These are phyloP conservation scores for Knoxdaviesia capensis DNA, from an alignment of 2,329 filamentous ascomycete species.

Conservation along the genomic window DNA sequence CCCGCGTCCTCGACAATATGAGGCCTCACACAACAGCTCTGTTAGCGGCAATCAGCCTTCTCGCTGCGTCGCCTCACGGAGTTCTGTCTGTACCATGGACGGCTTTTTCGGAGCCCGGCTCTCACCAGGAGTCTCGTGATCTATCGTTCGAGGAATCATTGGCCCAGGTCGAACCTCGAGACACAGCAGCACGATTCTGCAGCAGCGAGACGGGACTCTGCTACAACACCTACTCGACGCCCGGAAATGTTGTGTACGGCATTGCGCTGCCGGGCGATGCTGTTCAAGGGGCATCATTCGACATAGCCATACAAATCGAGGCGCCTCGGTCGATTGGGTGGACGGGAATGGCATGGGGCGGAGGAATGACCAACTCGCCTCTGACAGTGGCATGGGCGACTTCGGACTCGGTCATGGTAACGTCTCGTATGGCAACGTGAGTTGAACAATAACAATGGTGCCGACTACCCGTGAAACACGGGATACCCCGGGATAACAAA, in stretches of 20 bases:
- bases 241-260: constrained; percentile 3
- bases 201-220: constrained; percentile 2
- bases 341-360: constrained; percentile 8
- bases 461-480: background rate
- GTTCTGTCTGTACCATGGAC: no score
- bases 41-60: no score
- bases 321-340: constrained; percentile 6
- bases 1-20: no score
- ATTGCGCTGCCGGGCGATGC: constrained; percentile 5
- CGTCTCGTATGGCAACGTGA: constrained; percentile 3
- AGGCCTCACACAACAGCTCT: no score
- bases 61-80: no score
- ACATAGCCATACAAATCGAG: constrained; percentile 7
- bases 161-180: no score
- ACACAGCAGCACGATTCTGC: background rate
- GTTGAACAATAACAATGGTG: background rate
- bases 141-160: no score
- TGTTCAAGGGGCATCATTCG: constrained; percentile 2
- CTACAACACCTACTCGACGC: constrained; percentile 2
- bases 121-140: no score
- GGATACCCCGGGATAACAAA: background rate
- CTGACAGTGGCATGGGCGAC: constrained; percentile 6
- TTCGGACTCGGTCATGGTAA: constrained; percentile 1
- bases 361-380: constrained; percentile 6
- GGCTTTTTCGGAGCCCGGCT: no score